Base-by-base conservation (phyloP, 805 yeast species). In the Blastobotrys mokoenaii region DNA sequence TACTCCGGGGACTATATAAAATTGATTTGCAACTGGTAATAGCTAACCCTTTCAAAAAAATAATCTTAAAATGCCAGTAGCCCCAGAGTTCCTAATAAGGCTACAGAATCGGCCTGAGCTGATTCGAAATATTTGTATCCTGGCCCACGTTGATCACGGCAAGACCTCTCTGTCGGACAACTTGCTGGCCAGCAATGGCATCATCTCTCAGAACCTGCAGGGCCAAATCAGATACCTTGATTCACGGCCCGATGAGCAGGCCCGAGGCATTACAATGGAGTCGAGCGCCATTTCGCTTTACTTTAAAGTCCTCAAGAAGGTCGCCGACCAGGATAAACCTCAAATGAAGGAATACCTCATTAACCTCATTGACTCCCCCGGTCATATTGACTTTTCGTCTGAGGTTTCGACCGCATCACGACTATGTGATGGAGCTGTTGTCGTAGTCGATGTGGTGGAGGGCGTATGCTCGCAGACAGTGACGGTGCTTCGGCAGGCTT, bases 101-200 rank as follows among this genome's bases (percentile, higher is more conserved):
- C 67, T 88, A 15, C 97, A 90, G 62, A 71, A 71, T 52, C 76
- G 82, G 51, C 79, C 95, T 0, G 66, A 73, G 12, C 69, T 77
- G 49, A 79, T 90, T 27, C 73, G 98, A 49, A 93, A 93, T 64
- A 86, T 93, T 38, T 93, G 98, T 65, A 87, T 93, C 50, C 71
- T 93, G 41, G 99, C 99, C 0, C 99, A 93, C 65, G 98, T 93
- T 18, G 99, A 93, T 63, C 99, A 93, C 61, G 99, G 99, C 22
- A 93, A 93, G 66, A 93, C 99, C 0, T 86, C 97, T 1, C 69
- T 93, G 29, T 84, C 95, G 38, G 99, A 93, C 63, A 84, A 95
- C 8, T 68, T 93, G 40, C 67, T 93, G 34, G 97, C 98, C 20
- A 83, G 96, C 32, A 93, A 94, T 65, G 98, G 98, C 42, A 88